phyloP scores from a whole-genome alignment of 352 stramenopile genomes.

The Phytophthora kernoviae region DNA sequence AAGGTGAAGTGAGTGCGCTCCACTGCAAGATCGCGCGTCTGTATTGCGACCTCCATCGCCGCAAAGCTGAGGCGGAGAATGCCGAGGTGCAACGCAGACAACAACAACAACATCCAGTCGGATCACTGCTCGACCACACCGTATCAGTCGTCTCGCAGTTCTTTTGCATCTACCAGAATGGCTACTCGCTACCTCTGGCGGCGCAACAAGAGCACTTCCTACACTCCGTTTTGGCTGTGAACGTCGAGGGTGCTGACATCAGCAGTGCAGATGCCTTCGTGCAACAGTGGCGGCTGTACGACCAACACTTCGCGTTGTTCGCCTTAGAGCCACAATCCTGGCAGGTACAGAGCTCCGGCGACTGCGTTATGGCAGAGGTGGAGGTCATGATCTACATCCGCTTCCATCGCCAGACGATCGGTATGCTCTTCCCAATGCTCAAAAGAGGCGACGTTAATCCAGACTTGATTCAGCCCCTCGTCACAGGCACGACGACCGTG shows the following conservation, averaged over 20 bases:
- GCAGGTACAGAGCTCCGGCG: constrained; percentile 19
- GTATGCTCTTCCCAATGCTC: constrained; percentile 32
- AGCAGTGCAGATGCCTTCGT: constrained; percentile 29
- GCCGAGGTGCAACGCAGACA: constrained; percentile 18
- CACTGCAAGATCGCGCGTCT: constrained; percentile 30
- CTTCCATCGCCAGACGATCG: constrained; percentile 31
- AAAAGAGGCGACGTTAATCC: constrained; percentile 22
- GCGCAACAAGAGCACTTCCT: constrained; percentile 34
- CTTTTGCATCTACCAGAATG: constrained; percentile 36
- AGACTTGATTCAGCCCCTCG: constrained; percentile 19
- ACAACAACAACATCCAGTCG: constrained; percentile 8
- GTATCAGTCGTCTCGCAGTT: constrained; percentile 30
- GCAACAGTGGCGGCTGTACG: constrained; percentile 37
- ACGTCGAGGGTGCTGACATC: constrained; percentile 26
- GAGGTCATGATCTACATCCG: constrained; percentile 37
- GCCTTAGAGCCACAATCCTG: constrained; percentile 31
- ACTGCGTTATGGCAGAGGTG: constrained; percentile 31
- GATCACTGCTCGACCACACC: constrained; percentile 24
- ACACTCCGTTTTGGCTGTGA: constrained; percentile 26
- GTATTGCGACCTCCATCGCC: constrained; percentile 19
- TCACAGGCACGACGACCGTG: constrained; percentile 27
- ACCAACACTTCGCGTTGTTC: constrained; percentile 24
- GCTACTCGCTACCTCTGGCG: constrained; percentile 24
- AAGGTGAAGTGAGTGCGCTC: constrained; percentile 1
- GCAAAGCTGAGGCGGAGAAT: constrained; percentile 10